Evolutionary conservation across 1,284 basidiomycete species (phyloP).

Genomic region (Irpex sp.): DNA sequence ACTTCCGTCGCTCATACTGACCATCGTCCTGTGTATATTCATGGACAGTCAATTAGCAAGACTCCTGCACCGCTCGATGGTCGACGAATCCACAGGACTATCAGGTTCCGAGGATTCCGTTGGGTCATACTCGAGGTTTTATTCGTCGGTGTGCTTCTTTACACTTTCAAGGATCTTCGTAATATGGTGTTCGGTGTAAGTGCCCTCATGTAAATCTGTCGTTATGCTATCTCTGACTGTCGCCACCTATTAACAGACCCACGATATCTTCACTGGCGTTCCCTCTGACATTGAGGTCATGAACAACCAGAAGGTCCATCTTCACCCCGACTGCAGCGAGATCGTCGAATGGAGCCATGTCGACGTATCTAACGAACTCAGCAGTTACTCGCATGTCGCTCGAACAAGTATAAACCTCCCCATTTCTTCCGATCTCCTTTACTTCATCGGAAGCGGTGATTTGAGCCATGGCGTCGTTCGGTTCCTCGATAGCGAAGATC

Average conservation of each 20-base stretch:
- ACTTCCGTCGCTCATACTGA: background rate
- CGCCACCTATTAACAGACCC: background rate
- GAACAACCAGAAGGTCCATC: background rate
- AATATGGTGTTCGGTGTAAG: background rate
- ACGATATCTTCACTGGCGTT: background rate
- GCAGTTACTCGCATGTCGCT: constrained; percentile 10
- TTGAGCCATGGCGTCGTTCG: constrained; percentile 23
- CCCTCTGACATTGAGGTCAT: background rate
- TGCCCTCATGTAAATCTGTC: background rate
- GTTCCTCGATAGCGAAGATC: constrained; percentile 15
- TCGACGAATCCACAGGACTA: background rate
- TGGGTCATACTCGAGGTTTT: background rate
- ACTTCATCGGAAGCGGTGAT: constrained; percentile 21
- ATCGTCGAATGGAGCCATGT: constrained; percentile 6
- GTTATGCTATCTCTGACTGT: background rate
- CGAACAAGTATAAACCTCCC: constrained; percentile 22
- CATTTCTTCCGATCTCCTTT: constrained; percentile 21
- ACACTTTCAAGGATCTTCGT: background rate
- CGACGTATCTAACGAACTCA: background rate
- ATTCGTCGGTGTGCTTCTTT: background rate
- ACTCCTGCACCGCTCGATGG: background rate
- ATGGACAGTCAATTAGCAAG: background rate
- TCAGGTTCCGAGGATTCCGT: background rate
- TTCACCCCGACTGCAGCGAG: constrained; percentile 7
- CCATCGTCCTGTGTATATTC: background rate